Evolutionary conservation across 176 grass and related monocot species (phyloP), one percentile per base, ranked within the genome.

Genomic region (Dendrocalamus sinicus): DNA sequence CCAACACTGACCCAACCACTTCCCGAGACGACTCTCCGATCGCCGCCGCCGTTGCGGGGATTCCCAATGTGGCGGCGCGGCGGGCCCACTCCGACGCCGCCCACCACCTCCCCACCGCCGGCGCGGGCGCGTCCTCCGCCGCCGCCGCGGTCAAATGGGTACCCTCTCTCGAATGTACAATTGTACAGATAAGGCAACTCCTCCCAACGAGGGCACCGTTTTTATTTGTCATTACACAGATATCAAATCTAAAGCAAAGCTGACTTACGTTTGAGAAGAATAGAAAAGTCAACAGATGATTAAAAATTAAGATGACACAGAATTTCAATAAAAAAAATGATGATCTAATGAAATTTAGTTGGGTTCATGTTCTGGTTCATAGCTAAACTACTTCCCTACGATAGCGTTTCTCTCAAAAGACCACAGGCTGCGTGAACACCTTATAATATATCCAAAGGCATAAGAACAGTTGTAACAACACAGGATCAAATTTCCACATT

Each of bases 61-160:
- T 12, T 45, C 60, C 76, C 89, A 84, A 91, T 91, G 85, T 91
- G 89, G 89, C 89, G 89, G 89, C 89, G 89, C 69, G 89, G n/a
- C n/a, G 89, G 76, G 69, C 89, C 52, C 85, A 88, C 85, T 73
- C 76, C 70, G 89, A 88, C 81, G 81, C 81, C 81, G 81, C 81
- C 23, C 76, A 84, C 62, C 81, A 91, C 64, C 85, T 88, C 62
- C 89, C 85, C 53, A 64, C 62, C 32, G 70, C 81, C 11, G 85
- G 75, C 60, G 58, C 68, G 6, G 87, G 39, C 23, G 68, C 59
- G 11, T 16, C 68, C 15, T 1, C 73, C 3, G 48, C 89, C 8
- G 16, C 77, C 26, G 10, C 75, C 40, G 40, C 40, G 40, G 40
- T 70, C 67, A 51, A 51, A 51, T 15, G 48, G 48, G 48, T 5